phyloP scores from a whole-genome alignment of 164 flowering plant genomes.

The Stephania cephalantha region DNA sequence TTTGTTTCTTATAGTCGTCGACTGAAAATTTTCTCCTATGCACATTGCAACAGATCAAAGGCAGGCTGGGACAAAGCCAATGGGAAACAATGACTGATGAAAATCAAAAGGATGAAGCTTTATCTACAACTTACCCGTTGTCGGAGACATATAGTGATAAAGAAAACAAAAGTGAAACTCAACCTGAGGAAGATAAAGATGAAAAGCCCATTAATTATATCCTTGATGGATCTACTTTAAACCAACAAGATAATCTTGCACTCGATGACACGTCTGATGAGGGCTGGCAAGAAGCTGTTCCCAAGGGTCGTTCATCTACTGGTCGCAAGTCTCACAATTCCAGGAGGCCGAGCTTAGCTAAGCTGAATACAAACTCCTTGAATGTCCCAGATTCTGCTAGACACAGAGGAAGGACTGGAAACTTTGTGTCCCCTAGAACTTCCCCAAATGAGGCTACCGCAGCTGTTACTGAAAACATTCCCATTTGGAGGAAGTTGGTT shows the following conservation, averaged over 20 bases:
- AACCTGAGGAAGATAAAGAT: conserved; percentile 24
- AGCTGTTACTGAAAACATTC: conserved; percentile 24
- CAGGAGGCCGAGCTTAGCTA: conserved; percentile 66
- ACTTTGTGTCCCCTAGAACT: conserved; percentile 45
- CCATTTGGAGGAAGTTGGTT: conserved; percentile 35
- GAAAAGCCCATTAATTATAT: conserved; percentile 28
- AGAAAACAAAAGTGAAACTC: conserved; percentile 53
- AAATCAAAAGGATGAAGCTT: conserved; percentile 39
- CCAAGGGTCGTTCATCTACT: conserved; percentile 53
- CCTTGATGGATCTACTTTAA: conserved; percentile 21
- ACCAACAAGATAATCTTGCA: conserved; percentile 26
- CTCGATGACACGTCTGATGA: conserved; percentile 52
- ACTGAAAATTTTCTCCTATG: not conserved
- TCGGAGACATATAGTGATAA: conserved; percentile 49
- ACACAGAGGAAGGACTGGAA: conserved; percentile 39
- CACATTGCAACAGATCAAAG: conserved; percentile 43
- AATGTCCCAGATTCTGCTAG: conserved; percentile 43
- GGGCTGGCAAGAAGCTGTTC: conserved; percentile 91
- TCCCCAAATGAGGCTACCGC: conserved; percentile 37
- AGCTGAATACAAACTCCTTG: conserved; percentile 57
- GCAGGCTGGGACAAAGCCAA: conserved; percentile 44
- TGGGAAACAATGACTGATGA: conserved; percentile 45
- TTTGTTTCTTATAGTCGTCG: not conserved
- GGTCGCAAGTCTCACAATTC: conserved; percentile 50
- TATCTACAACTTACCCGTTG: conserved; percentile 27